A percentile compares a stretch with the other conserved stretches of the same genome.
Evolutionary conservation across 208 protist species (phyloP).

Genomic region (Acanthamoeba lenticulata): DNA sequence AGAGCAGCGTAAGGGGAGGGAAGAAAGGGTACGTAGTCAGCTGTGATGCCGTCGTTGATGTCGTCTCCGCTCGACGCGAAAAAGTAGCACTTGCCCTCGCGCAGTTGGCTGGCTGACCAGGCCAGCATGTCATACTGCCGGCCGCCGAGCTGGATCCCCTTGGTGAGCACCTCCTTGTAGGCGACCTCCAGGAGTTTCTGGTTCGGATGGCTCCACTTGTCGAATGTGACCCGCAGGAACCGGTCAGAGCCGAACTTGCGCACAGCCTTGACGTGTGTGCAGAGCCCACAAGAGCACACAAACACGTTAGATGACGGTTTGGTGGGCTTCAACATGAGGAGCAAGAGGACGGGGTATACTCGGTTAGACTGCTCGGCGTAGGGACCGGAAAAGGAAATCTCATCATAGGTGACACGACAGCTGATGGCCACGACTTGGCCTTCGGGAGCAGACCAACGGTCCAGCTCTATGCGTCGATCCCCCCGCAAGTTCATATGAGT

Average conservation of each 20-base stretch:
- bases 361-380: not conserved
- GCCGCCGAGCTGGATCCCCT: not conserved
- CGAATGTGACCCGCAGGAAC: not conserved
- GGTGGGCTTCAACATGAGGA: not conserved
- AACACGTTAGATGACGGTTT: no score
- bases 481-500: not conserved
- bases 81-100: conserved; percentile 59
- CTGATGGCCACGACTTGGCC: not conserved
- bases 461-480: no score
- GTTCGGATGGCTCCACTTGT: not conserved
- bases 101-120: conserved; percentile 33
- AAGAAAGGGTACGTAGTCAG: not conserved
- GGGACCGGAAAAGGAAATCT: not conserved
- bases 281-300: not conserved
- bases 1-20: not conserved
- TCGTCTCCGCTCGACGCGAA: conserved; percentile 52
- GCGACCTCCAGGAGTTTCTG: not conserved
- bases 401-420: not conserved
- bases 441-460: not conserved
- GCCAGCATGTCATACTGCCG: conserved; percentile 46
- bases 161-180: not conserved
- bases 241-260: conserved; percentile 2
- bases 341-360: not conserved
- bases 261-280: not conserved
- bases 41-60: conserved; percentile 31